These are phyloP conservation scores for Suhomyces bokatorum DNA, from an alignment of 1,139 yeast species.

Conservation along the genomic window DNA sequence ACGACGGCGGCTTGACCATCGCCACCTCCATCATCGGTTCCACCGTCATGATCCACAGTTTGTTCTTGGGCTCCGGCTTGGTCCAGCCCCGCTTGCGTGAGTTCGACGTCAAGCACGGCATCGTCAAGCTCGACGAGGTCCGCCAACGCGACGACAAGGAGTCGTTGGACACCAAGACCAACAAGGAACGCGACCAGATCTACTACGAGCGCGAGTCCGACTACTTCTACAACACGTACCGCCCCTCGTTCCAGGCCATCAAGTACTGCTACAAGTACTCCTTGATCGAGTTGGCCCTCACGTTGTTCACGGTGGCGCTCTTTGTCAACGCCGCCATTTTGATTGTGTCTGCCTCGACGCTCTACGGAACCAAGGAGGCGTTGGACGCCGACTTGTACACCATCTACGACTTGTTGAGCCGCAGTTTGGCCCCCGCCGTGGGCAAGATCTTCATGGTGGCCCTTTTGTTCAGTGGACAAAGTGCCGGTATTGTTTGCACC, in stretches of 20 bases:
- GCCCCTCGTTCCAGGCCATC: conserved; percentile 68
- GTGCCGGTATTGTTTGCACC: conserved; percentile 82
- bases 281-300: conserved; percentile 61
- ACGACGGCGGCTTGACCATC: conserved; percentile 64
- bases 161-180: conserved; percentile 9
- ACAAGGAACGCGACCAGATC: conserved; percentile 15
- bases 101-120: conserved; percentile 51
- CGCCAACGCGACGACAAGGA: conserved; percentile 2
- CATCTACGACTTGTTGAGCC: conserved; percentile 63
- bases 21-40: conserved; percentile 82
- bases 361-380: conserved; percentile 61
- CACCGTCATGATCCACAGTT: conserved; percentile 81
- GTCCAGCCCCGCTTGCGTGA: conserved; percentile 72
- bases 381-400: conserved; percentile 72
- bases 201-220: conserved; percentile 15
- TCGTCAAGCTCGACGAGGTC: conserved; percentile 31
- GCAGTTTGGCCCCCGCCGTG: conserved; percentile 64
- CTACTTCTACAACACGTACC: conserved; percentile 41
- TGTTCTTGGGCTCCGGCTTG: conserved; percentile 72
- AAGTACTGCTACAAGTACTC: conserved; percentile 65
- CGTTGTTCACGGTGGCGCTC: conserved; percentile 68
- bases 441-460: conserved; percentile 76
- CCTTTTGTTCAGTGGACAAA: conserved; percentile 72
- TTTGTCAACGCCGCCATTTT: conserved; percentile 75
- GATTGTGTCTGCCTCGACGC: conserved; percentile 71